phyloP scores from a whole-genome alignment of 208 protist species.

The Trypanosoma grayi region DNA sequence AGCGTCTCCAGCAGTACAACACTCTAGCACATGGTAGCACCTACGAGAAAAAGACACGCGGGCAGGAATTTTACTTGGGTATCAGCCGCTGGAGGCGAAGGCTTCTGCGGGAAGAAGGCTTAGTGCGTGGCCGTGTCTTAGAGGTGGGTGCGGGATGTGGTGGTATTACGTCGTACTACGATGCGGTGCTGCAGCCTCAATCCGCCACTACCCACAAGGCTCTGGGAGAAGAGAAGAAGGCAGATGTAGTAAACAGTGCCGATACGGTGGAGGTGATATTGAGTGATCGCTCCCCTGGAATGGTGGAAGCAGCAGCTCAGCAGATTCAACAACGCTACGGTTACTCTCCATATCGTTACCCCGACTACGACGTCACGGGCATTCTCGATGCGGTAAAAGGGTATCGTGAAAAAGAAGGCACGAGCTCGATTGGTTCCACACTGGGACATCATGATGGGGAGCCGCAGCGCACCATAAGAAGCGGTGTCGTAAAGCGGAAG shows the following conservation, averaged over 20 bases:
- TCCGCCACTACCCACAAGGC: not conserved
- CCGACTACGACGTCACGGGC: conserved; percentile 60
- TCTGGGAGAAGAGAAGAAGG: not conserved
- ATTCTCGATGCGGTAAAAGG: conserved; percentile 36
- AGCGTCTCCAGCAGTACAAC: conserved; percentile 74
- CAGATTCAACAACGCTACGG: conserved; percentile 56
- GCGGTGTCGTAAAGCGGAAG: conserved; percentile 36
- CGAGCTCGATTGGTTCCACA: not conserved
- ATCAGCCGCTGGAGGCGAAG: conserved; percentile 69
- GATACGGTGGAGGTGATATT: conserved; percentile 57
- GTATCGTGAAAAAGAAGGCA: not conserved
- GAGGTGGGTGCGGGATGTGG: conserved; percentile 86
- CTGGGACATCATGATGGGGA: not conserved
- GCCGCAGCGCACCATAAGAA: conserved; percentile 7
- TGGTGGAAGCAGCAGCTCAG: conserved; percentile 59
- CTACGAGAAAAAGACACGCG: conserved; percentile 80
- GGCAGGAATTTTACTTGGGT: conserved; percentile 83
- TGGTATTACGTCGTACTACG: conserved; percentile 66
- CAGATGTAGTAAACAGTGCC: not conserved
- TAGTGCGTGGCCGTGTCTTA: conserved; percentile 65
- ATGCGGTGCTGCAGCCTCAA: conserved; percentile 1
- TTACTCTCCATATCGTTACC: conserved; percentile 76
- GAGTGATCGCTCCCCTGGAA: conserved; percentile 71
- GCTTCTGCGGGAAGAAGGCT: conserved; percentile 64
- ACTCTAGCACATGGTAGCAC: conserved; percentile 50